phyloP scores from a whole-genome alignment of 306 rosid genomes.

The Rosa chinensis region DNA sequence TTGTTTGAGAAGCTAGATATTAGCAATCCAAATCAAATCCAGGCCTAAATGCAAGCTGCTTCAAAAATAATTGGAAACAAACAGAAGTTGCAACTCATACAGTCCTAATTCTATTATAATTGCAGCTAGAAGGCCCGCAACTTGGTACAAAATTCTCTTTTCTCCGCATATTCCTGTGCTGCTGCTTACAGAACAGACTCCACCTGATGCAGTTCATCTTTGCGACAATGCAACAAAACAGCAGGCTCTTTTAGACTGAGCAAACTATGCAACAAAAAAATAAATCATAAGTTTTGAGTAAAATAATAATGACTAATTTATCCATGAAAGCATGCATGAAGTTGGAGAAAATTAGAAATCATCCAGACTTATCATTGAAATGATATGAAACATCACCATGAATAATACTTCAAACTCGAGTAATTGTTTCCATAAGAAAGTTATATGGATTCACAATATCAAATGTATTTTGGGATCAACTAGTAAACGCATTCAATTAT shows the following conservation, averaged over 20 bases:
- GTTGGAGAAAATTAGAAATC: background rate
- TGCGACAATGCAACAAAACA: slow-evolving; percentile 83
- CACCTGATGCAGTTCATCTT: slow-evolving; percentile 65
- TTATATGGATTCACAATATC: background rate
- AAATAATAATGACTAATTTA: background rate
- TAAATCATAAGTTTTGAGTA: slow-evolving; percentile 4
- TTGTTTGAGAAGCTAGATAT: slow-evolving; percentile 8
- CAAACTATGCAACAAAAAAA: slow-evolving; percentile 55
- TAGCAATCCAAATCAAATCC: slow-evolving; percentile 20
- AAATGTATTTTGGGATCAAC: background rate
- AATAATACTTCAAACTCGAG: background rate
- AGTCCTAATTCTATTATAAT: background rate
- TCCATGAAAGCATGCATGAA: background rate
- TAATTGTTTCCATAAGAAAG: background rate
- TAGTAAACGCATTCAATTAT: background rate
- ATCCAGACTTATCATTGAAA: background rate
- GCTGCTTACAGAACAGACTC: slow-evolving; percentile 73
- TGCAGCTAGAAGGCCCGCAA: background rate
- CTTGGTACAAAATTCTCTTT: slow-evolving; percentile 29
- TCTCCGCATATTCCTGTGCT: slow-evolving; percentile 74
- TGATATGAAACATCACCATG: slow-evolving; percentile 8
- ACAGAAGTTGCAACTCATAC: background rate
- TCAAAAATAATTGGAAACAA: background rate
- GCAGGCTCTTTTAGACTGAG: slow-evolving; percentile 32
- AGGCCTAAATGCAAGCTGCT: background rate